Base-by-base conservation (phyloP, 2,329 filamentous ascomycete species). In the Leptographium radiaticola region DNA sequence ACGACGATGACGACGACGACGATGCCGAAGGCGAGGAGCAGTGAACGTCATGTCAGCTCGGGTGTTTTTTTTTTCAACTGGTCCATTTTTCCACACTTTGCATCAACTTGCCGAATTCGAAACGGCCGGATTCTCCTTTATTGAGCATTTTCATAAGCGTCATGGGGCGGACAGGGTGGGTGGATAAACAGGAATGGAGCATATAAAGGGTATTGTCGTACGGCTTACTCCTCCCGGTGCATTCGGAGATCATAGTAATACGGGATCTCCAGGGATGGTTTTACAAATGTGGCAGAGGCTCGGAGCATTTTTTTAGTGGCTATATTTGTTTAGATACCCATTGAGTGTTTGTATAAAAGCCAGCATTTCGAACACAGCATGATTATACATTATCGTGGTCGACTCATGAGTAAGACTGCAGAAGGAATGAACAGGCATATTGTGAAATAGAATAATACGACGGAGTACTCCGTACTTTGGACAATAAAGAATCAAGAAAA, bases 1-100 rank as follows among this genome's bases (percentile, higher is more conserved):
- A 73, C 0, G 70, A 75, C 0, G 72, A 74, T 2, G 68, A 72
- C 3, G 63, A 54, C 11, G 42, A 50, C 33, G 40, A 50, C 2
- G 47, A 49, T 7, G 42, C 31, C 42, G 53, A 47, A 6, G 43
- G 49, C 30, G 49, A 51, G 30, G 49, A 44, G 30, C 40, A 44
- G 36, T 51, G 10, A 51, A 6, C 20, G 10, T 16, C 6, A 2
- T 11, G 10, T 16, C 46, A 38, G 18, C 16, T 15, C 30, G 15
- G 4, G 38, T 20, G n/a, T 18, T 42, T 34, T 42, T 25, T 18
- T 13, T 15, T 42, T 18, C 16, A 38, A 20, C 30, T 51, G 6
- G 6, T 39, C 16, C 15, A 13, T 7, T 16, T 9, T 25, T 13
- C 36, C 36, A 49, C 16, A 20, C 31, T 40, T 39, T 39, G 33